A percentile compares a stretch with the other conserved stretches of the same genome.
phyloP scores from a whole-genome alignment of 192 early-diverging fungal genomes.

The Backusella liffmaniae region DNA sequence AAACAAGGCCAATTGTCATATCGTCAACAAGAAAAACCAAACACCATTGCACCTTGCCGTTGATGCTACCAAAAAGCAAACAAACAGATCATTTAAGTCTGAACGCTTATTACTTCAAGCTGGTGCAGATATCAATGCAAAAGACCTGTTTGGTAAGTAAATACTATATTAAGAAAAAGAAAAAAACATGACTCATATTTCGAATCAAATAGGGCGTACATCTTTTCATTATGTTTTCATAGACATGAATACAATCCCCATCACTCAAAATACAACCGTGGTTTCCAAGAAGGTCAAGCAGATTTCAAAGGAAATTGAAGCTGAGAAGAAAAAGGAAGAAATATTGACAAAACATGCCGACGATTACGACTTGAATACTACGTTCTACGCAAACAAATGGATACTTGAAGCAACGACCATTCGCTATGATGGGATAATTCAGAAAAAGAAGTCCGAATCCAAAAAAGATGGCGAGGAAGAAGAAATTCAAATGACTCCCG shows the following conservation, averaged over 20 bases:
- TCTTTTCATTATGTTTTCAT: constrained; percentile 53
- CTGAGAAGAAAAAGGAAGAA: background rate
- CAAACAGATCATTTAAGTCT: constrained; percentile 44
- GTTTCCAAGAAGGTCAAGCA: constrained; percentile 24
- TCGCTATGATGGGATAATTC: background rate
- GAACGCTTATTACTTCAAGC: constrained; percentile 44
- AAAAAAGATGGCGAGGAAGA: background rate
- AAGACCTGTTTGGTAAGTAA: constrained; percentile 40
- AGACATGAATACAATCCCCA: constrained; percentile 36
- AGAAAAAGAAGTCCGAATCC: background rate
- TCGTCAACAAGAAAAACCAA: constrained; percentile 24
- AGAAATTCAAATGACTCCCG: background rate
- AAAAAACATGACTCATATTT: background rate
- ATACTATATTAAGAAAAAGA: no score
- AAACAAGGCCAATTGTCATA: constrained; percentile 32
- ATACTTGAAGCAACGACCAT: constrained; percentile 5
- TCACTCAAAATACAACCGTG: constrained; percentile 23
- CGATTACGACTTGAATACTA: background rate
- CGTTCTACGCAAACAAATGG: constrained; percentile 12
- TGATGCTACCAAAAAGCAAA: constrained; percentile 41
- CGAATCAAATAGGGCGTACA: constrained; percentile 37
- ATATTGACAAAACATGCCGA: background rate
- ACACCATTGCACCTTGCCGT: constrained; percentile 54
- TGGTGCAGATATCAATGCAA: constrained; percentile 50
- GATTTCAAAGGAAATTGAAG: constrained; percentile 17